These are phyloP conservation scores for Monilinia fructigena DNA, from an alignment of 2,329 filamentous ascomycete genomes.

Conservation along the genomic window DNA sequence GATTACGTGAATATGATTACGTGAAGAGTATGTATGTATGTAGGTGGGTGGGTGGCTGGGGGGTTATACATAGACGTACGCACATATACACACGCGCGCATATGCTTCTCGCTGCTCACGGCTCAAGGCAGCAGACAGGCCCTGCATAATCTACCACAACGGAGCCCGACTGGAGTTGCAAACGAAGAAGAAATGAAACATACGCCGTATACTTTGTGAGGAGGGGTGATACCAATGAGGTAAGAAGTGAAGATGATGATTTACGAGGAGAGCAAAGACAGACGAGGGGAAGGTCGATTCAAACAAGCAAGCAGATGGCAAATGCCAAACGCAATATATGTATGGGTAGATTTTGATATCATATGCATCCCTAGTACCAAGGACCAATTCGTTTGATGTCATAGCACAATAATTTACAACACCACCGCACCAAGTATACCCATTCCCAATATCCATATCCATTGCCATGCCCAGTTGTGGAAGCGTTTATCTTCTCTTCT, in stretches of 20 bases:
- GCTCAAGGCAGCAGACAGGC: too few relatives aligned
- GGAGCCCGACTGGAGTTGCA: neutral
- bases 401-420: slow-evolving; percentile 23
- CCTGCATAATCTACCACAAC: too few relatives aligned
- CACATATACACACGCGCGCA: neutral
- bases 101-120: neutral
- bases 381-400: slow-evolving; percentile 3
- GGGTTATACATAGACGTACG: neutral
- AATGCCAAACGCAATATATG: neutral
- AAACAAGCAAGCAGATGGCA: neutral
- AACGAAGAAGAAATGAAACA: neutral
- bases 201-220: neutral
- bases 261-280: neutral
- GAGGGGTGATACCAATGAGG: neutral
- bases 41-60: too few relatives aligned
- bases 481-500: slow-evolving; percentile 4
- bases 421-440: slow-evolving; percentile 2
- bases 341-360: slow-evolving; percentile 1
- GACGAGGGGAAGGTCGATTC: neutral
- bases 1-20: too few relatives aligned
- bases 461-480: neutral
- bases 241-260: neutral
- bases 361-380: slow-evolving; percentile 10
- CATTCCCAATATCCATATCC: slow-evolving; percentile 2
- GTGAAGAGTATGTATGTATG: too few relatives aligned